Percentiles rank a stretch among this genome's conserved stretches.
Evolutionary conservation across 1,284 basidiomycete species (phyloP).

Genomic region (Trichosporon sp.): DNA sequence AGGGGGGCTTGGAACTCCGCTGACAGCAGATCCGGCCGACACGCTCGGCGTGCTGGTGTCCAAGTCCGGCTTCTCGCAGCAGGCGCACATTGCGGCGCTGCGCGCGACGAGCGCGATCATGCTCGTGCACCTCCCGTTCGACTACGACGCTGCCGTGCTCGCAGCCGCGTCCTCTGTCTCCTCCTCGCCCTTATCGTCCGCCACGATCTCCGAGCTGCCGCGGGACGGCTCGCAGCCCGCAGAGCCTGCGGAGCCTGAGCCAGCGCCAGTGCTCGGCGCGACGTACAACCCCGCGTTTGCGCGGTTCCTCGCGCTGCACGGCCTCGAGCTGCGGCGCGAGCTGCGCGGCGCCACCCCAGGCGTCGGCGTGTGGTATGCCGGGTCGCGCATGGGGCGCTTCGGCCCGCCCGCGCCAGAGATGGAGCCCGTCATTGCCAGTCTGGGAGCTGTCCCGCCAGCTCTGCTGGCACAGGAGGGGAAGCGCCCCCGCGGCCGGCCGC

Average conservation of each 20-base stretch:
- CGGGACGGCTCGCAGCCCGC: too few species aligned
- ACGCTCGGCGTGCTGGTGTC: conserved; percentile 66
- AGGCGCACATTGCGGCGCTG: conserved; percentile 62
- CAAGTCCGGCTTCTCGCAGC: conserved; percentile 66
- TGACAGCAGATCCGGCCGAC: background rate
- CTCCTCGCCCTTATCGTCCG: background rate
- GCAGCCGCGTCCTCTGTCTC: background rate
- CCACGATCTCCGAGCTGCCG: background rate
- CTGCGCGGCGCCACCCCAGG: background rate
- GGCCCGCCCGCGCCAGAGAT: background rate
- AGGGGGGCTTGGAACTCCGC: background rate
- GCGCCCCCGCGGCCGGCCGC: background rate
- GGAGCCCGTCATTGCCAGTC: too few species aligned
- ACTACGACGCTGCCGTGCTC: conserved; percentile 1
- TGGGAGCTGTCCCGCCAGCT: background rate
- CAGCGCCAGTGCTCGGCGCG: background rate
- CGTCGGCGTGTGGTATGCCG: conserved; percentile 17
- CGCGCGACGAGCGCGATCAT: conserved; percentile 69
- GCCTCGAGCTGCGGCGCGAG: conserved; percentile 16
- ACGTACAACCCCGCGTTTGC: conserved; percentile 16
- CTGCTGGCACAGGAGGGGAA: background rate
- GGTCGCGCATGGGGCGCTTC: conserved; percentile 14
- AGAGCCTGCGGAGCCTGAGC: background rate
- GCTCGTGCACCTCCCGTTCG: conserved; percentile 59
- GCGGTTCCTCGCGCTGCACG: background rate